phyloP scores from a whole-genome alignment of 1,284 basidiomycete species.

The Moesziomyces antarcticus region DNA sequence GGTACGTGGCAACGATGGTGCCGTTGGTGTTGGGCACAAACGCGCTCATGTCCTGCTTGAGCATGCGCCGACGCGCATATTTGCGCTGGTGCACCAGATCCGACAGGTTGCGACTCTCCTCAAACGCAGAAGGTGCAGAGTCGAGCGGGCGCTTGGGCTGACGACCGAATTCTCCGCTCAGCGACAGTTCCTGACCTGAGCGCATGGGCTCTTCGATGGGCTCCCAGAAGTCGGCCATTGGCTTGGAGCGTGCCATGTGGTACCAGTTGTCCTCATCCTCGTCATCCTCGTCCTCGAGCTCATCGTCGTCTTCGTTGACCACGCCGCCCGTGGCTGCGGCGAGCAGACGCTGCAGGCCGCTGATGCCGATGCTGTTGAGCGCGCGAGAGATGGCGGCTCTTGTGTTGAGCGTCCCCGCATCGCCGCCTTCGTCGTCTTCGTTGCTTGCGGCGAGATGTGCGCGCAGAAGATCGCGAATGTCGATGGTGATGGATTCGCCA shows the following conservation, averaged over 20 bases:
- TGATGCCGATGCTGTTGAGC: constrained; percentile 49
- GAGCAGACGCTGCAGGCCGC: constrained; percentile 48
- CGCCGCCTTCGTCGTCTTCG: constrained; percentile 15
- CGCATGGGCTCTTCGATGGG: constrained; percentile 75
- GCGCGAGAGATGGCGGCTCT: constrained; percentile 34
- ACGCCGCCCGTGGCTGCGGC: constrained; percentile 30
- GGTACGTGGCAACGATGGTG: constrained; percentile 84
- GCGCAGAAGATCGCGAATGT: constrained; percentile 46
- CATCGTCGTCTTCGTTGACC: constrained; percentile 46
- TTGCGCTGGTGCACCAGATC: constrained; percentile 46
- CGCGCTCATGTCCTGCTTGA: constrained; percentile 66
- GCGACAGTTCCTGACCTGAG: constrained; percentile 78
- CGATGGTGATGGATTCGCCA: constrained; percentile 39
- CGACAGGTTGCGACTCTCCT: constrained; percentile 32
- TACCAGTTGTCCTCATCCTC: constrained; percentile 44
- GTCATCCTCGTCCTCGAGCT: constrained; percentile 40
- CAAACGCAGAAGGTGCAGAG: constrained; percentile 38
- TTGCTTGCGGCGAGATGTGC: constrained; percentile 25
- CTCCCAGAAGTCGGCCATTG: constrained; percentile 60
- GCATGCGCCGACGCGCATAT: constrained; percentile 66
- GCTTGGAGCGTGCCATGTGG: constrained; percentile 31
- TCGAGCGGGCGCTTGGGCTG: constrained; percentile 50
- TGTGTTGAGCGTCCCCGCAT: constrained; percentile 17
- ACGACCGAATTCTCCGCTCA: constrained; percentile 86
- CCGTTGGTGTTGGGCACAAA: constrained; percentile 87